phyloP scores from a whole-genome alignment of 2,329 filamentous ascomycete genomes.

The Ascochyta viciae-villosae region DNA sequence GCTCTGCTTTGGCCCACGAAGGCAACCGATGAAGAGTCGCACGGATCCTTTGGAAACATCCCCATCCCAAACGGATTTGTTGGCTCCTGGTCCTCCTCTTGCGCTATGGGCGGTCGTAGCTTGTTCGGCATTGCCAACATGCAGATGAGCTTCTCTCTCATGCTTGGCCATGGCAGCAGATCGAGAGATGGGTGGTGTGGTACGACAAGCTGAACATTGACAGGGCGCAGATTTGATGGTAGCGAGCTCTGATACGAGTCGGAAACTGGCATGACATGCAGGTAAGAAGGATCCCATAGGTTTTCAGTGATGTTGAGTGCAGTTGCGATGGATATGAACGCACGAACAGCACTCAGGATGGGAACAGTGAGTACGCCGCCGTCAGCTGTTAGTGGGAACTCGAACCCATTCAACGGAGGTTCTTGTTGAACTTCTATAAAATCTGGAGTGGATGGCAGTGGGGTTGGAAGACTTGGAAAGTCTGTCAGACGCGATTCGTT shows the following conservation, averaged over 20 bases:
- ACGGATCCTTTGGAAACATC: neutral
- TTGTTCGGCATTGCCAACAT: constrained; percentile 59
- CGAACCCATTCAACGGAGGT: neutral
- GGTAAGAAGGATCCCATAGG: constrained; percentile 28
- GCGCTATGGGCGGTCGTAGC: constrained; percentile 56
- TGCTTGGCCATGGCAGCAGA: constrained; percentile 64
- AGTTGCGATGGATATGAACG: constrained; percentile 24
- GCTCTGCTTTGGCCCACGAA: constrained; percentile 46
- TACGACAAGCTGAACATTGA: constrained; percentile 56
- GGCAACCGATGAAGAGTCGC: neutral
- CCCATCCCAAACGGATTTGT: constrained; percentile 23
- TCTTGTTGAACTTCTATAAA: neutral
- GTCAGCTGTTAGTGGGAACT: constrained; percentile 24
- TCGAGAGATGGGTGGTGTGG: constrained; percentile 66
- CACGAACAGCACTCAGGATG: constrained; percentile 48
- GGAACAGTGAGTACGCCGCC: constrained; percentile 39
- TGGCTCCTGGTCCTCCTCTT: constrained; percentile 34
- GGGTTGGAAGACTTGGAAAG: constrained; percentile 2
- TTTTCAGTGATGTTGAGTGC: constrained; percentile 20
- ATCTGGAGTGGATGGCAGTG: neutral
- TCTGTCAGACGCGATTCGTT: neutral
- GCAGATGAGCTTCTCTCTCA: constrained; percentile 57
- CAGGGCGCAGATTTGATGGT: constrained; percentile 57
- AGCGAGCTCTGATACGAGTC: constrained; percentile 12
- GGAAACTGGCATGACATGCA: constrained; percentile 24